phyloP scores from a whole-genome alignment of 352 stramenopile genomes.

The Plasmopara muralis region DNA sequence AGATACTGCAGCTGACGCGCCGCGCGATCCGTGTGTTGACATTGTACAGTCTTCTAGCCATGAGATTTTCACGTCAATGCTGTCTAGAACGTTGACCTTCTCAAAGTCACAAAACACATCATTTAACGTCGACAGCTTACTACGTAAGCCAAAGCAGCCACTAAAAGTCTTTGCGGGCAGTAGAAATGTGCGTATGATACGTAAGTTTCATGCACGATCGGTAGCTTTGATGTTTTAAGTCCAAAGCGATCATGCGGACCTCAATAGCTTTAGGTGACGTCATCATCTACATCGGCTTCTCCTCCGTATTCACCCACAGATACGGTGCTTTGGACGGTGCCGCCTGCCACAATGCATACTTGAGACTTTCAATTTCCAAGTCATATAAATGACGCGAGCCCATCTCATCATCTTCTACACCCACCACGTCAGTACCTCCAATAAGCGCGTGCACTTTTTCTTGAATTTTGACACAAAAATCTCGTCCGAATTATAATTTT shows the following conservation, averaged over 20 bases:
- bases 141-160: conserved; percentile 92
- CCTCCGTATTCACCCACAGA: too few relatives aligned
- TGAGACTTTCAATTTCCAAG: conserved; percentile 57
- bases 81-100: conserved; percentile 98
- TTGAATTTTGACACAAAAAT: conserved; percentile 88
- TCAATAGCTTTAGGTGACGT: conserved; percentile 40
- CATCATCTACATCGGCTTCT: conserved; percentile 86
- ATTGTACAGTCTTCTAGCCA: conserved; percentile 99
- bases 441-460: conserved; percentile 86
- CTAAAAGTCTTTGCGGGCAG: conserved; percentile 85
- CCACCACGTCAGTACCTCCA: conserved; percentile 11
- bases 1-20: conserved; percentile 84
- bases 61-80: conserved; percentile 95
- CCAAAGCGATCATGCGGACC: conserved; percentile 84
- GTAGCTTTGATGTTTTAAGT: conserved; percentile 96
- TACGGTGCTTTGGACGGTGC: conserved; percentile 34
- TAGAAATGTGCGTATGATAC: conserved; percentile 97
- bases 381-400: conserved; percentile 55
- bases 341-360: conserved; percentile 77
- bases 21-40: conserved; percentile 94
- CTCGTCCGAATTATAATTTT: conserved; percentile 89
- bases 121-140: conserved; percentile 86
- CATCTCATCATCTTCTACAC: conserved; percentile 45
- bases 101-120: conserved; percentile 91
- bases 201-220: conserved; percentile 95